phyloP scores from a whole-genome alignment of 2,329 filamentous ascomycete genomes.

The Mollisiaceae sp. region DNA sequence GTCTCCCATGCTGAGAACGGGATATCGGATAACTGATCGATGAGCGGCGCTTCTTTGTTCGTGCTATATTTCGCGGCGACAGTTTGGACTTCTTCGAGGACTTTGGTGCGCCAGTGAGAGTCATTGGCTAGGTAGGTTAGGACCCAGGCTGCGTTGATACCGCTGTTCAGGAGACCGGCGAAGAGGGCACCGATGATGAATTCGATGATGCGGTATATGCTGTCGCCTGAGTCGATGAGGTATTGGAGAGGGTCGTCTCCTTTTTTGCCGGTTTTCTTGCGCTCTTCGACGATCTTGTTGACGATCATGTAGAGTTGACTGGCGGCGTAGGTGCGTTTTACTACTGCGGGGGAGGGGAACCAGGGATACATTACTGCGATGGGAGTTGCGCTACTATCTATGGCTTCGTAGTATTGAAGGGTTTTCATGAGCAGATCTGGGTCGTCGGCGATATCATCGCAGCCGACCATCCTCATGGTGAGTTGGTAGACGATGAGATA shows the following conservation, averaged over 20 bases:
- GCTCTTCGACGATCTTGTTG: constrained; percentile 51
- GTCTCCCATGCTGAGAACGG: constrained; percentile 59
- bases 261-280: constrained; percentile 48
- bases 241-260: constrained; percentile 58
- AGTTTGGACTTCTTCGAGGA: constrained; percentile 53
- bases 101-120: constrained; percentile 51
- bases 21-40: constrained; percentile 47
- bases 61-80: constrained; percentile 50
- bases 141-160: constrained; percentile 59
- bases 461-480: constrained; percentile 61
- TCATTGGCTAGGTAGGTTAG: constrained; percentile 55
- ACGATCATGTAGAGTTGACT: constrained; percentile 55
- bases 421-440: constrained; percentile 48
- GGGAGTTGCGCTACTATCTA: constrained; percentile 52
- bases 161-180: constrained; percentile 62
- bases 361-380: constrained; percentile 57
- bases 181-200: constrained; percentile 60
- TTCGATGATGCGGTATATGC: constrained; percentile 49
- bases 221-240: constrained; percentile 57
- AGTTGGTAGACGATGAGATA: constrained; percentile 59
- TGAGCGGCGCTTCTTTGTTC: constrained; percentile 13
- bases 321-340: constrained; percentile 52
- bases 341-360: constrained; percentile 48
- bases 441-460: constrained; percentile 57
- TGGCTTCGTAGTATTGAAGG: constrained; percentile 51